Evolutionary conservation across 2,329 filamentous ascomycete species (phyloP), one percentile per base, ranked within the genome.

Genomic region (Fusarium xylarioides): DNA sequence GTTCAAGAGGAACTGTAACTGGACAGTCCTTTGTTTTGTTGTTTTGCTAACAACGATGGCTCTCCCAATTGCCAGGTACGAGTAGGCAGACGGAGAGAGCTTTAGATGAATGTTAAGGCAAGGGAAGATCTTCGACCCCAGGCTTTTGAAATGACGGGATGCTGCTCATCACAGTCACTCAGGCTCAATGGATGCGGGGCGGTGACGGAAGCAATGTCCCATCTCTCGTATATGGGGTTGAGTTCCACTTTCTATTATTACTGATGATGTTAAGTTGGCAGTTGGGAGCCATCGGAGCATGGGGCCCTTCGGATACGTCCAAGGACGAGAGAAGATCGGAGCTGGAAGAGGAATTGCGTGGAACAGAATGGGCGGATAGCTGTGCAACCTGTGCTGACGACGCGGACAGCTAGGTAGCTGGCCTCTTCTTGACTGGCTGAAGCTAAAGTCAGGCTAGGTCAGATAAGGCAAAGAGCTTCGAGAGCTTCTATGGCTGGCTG

Each of bases 231-330:
- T 65, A 53, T 57, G 67, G 65, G 64, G 50, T 64, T 47, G 23
- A 40, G 38, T 62, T 58, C 70, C 66, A 76, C 71, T 66, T 68
- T 66, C 55, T 65, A 69, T 69, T 65, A 56, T 69, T 65, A 56
- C 54, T 52, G 40, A 44, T 75, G 52, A 63, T 66, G 30, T 19
- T 34, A 14, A 35, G 47, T 40, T 59, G 55, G 32, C 42, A 57
- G 43, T 54, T 65, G 56, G 49, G 58, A 63, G 54, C 63, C 70
- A 54, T 67, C 32, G 50, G 55, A 71, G 54, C 71, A 73, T 74
- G 75, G 74, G 40, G 37, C 47, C 68, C 43, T 71, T 77, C 73
- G 63, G 72, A 73, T 70, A 64, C 57, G 63, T 61, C 56, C 70
- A 50, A 66, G 66, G 52, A 67, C 40, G 56, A 68, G 66, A 63